phyloP scores from a whole-genome alignment of 2,329 filamentous ascomycete species.

The Arthrinium phaeospermum region DNA sequence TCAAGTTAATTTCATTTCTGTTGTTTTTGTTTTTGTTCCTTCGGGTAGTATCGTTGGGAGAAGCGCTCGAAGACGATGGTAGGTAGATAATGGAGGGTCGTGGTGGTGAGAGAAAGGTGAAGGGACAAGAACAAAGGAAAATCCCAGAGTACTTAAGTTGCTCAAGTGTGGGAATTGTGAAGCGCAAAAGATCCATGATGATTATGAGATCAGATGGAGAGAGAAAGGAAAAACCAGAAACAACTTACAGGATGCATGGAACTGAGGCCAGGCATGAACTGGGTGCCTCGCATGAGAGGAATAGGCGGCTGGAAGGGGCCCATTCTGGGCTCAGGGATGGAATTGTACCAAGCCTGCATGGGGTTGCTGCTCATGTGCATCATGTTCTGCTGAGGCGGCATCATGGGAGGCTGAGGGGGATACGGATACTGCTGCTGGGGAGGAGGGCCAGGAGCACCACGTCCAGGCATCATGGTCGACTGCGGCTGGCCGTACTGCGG shows the following conservation, averaged over 20 bases:
- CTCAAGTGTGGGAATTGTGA: not conserved
- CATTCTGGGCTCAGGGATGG: not conserved
- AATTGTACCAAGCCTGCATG: not conserved
- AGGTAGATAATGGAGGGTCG: not conserved
- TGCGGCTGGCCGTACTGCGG: not conserved
- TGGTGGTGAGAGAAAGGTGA: not conserved
- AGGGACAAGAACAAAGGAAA: not conserved
- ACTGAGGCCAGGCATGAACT: not conserved
- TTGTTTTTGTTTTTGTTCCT: not conserved
- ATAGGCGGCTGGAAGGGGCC: not conserved
- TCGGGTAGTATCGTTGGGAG: not conserved
- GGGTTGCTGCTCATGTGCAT: not conserved
- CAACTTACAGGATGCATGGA: conserved; percentile 4
- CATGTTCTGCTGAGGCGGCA: not conserved
- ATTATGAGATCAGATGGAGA: not conserved
- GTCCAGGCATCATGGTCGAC: not conserved
- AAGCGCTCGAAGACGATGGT: not conserved
- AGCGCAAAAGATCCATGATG: not conserved
- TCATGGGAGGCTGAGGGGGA: not conserved
- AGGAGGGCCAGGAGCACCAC: not conserved
- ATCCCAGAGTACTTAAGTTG: not conserved
- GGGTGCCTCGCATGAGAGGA: not conserved
- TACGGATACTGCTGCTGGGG: not conserved
- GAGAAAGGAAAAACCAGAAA: not conserved
- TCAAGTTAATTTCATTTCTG: not conserved